Evolutionary conservation across 306 rosid species (phyloP).

Genomic region (Datisca glomerata): DNA sequence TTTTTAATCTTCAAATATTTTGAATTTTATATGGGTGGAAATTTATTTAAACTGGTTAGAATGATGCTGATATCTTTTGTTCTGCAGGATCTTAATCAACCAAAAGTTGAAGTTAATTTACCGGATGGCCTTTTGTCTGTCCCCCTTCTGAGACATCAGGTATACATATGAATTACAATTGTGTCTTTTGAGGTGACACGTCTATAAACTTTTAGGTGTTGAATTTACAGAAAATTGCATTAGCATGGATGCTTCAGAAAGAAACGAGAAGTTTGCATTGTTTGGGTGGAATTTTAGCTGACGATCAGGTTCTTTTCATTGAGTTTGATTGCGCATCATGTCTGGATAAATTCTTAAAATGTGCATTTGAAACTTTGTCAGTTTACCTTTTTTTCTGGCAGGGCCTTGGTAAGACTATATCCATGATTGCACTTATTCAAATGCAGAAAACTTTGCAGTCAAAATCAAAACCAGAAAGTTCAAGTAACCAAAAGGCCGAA

Average conservation of each 20-base stretch:
- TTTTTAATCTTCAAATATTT: neutral
- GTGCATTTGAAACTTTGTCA: constrained; percentile 10
- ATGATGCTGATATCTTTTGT: constrained; percentile 15
- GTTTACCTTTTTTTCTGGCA: constrained; percentile 25
- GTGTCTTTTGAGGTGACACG: too few relatives aligned
- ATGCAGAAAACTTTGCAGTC: constrained; percentile 56
- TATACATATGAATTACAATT: constrained; percentile 18
- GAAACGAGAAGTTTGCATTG: constrained; percentile 92
- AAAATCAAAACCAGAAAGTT: constrained; percentile 49
- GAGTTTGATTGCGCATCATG: constrained; percentile 3
- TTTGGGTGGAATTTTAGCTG: constrained; percentile 95
- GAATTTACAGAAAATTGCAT: constrained; percentile 72
- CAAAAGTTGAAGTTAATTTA: constrained; percentile 48
- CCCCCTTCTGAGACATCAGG: constrained; percentile 93
- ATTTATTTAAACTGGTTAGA: neutral
- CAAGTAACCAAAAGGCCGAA: constrained; percentile 42
- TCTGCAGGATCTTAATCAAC: constrained; percentile 82
- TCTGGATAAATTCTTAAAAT: constrained; percentile 9
- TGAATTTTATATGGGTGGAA: neutral
- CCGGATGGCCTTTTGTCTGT: constrained; percentile 83
- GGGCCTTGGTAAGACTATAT: constrained; percentile 99
- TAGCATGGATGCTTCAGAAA: constrained; percentile 95
- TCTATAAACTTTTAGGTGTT: too few relatives aligned
- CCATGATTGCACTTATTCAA: constrained; percentile 87
- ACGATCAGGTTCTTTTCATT: constrained; percentile 67